Evolutionary conservation across 805 yeast species (phyloP).

Genomic region (Vanderwaltozyma yarrowii): DNA sequence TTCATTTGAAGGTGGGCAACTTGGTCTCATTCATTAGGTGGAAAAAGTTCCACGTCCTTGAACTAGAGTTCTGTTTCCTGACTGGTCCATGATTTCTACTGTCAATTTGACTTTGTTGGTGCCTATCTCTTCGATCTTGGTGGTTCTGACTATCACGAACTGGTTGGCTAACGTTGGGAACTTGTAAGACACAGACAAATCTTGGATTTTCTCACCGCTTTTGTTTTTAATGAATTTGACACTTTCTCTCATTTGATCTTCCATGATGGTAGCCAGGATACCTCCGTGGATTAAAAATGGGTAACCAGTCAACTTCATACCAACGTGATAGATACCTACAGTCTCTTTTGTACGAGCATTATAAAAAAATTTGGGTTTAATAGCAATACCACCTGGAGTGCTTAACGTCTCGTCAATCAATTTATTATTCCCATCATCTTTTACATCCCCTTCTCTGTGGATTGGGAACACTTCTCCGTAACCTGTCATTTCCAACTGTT

Average conservation of each 20-base stretch:
- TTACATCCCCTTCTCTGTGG: constrained; percentile 35
- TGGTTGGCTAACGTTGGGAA: constrained; percentile 73
- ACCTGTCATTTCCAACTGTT: constrained; percentile 34
- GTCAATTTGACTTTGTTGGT: constrained; percentile 28
- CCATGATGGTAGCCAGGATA: constrained; percentile 66
- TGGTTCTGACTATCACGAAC: constrained; percentile 56
- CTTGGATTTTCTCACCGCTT: constrained; percentile 31
- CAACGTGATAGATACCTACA: constrained; percentile 62
- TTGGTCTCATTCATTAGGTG: constrained; percentile 3
- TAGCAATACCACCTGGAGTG: constrained; percentile 70
- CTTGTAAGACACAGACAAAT: constrained; percentile 39
- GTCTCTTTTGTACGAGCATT: constrained; percentile 47
- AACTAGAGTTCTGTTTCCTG: constrained; percentile 42
- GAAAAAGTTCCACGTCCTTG: constrained; percentile 41
- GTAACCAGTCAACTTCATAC: constrained; percentile 71
- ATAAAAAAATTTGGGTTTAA: constrained; percentile 61
- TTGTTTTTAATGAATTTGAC: constrained; percentile 30
- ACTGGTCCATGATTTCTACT: constrained; percentile 45
- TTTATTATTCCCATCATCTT: background rate
- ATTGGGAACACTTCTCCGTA: constrained; percentile 26
- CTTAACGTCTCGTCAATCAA: constrained; percentile 43
- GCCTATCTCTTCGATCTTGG: constrained; percentile 28
- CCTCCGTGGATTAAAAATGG: constrained; percentile 90
- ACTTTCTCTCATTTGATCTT: constrained; percentile 58
- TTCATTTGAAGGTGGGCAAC: too few relatives aligned